A percentile compares a stretch with the other conserved stretches of the same genome.
Conservation (phyloP, 2,329 filamentous ascomycete genomes). For the Graphilbum sp. region DNA sequence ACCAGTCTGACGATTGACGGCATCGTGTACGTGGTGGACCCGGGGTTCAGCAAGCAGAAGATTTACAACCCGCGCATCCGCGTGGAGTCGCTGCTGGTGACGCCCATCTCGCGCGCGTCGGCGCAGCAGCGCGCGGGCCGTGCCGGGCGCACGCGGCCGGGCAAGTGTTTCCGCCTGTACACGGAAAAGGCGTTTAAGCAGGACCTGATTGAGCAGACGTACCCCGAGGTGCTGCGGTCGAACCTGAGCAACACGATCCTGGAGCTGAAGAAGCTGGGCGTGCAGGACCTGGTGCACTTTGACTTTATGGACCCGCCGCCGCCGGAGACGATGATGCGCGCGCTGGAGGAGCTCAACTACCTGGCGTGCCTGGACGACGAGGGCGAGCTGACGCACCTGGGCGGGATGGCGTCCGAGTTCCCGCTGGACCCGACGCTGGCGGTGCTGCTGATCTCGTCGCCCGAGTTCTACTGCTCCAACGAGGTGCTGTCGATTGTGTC, state of each 20-base stretch:
- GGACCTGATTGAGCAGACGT: conserved; percentile 92
- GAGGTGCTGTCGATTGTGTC: conserved; percentile 93
- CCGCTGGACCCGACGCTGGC: conserved; percentile 86
- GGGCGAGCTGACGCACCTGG: conserved; percentile 75
- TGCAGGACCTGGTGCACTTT: conserved; percentile 93
- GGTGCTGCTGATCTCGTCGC: conserved; percentile 94
- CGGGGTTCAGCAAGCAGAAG: conserved; percentile 98
- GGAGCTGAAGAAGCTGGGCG: conserved; percentile 91
- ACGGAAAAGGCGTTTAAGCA: conserved; percentile 94
- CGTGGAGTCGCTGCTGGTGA: conserved; percentile 93
- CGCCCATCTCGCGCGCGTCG: conserved; percentile 93
- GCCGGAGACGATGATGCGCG: conserved; percentile 95
- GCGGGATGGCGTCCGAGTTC: conserved; percentile 81
- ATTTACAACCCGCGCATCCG: conserved; percentile 95
- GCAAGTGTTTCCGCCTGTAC: conserved; percentile 96
- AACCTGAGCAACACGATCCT: conserved; percentile 91
- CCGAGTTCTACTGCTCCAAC: conserved; percentile 97
- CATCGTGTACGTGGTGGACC: conserved; percentile 98
- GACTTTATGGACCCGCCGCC: conserved; percentile 97
- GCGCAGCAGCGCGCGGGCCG: conserved; percentile 95
- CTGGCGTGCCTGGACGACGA: conserved; percentile 93
- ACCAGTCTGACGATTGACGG: conserved; percentile 95
- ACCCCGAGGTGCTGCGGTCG: conserved; percentile 87
- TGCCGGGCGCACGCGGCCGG: conserved; percentile 94
- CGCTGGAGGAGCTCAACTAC: conserved; percentile 94